Conservation (phyloP, 805 yeast genomes). For the Candida ulmi region DNA sequence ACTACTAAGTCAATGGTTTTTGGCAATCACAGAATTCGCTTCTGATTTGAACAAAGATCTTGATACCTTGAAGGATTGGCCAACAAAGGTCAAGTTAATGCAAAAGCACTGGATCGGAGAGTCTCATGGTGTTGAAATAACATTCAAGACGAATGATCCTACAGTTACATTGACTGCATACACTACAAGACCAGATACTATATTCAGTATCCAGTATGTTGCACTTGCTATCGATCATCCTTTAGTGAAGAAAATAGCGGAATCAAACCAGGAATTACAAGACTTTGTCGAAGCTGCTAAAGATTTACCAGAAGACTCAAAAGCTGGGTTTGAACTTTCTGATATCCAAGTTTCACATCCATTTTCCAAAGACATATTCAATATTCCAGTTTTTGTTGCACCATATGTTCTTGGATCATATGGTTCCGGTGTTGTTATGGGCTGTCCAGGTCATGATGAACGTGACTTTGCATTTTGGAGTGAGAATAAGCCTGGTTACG, state of each 20-base stretch:
- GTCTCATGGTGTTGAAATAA: slow-evolving; percentile 71
- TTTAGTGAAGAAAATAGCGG: slow-evolving; percentile 36
- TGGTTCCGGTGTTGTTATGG: slow-evolving; percentile 96
- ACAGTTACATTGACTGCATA: slow-evolving; percentile 42
- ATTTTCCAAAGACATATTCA: slow-evolving; percentile 30
- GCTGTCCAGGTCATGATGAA: slow-evolving; percentile 90
- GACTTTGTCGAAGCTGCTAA: slow-evolving; percentile 39
- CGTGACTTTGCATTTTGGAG: slow-evolving; percentile 83
- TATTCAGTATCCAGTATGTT: slow-evolving; percentile 75
- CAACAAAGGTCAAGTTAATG: slow-evolving; percentile 82
- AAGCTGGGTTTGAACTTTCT: slow-evolving; percentile 53
- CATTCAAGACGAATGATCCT: slow-evolving; percentile 34
- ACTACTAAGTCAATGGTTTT: slow-evolving; percentile 85
- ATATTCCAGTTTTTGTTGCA: slow-evolving; percentile 78
- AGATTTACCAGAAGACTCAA: slow-evolving; percentile 39
- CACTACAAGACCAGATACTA: slow-evolving; percentile 89
- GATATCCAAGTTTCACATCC: slow-evolving; percentile 53
- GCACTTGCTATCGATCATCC: slow-evolving; percentile 76
- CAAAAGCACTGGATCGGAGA: slow-evolving; percentile 93
- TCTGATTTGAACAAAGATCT: slow-evolving; percentile 61
- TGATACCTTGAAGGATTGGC: slow-evolving; percentile 66
- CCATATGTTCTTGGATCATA: slow-evolving; percentile 83
- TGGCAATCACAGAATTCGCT: slow-evolving; percentile 83
- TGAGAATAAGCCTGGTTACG: slow-evolving; percentile 42
- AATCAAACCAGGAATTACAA: slow-evolving; percentile 33